Conservation (phyloP, 768 basidiomycete genomes). For the Suillus tomentosus region DNA sequence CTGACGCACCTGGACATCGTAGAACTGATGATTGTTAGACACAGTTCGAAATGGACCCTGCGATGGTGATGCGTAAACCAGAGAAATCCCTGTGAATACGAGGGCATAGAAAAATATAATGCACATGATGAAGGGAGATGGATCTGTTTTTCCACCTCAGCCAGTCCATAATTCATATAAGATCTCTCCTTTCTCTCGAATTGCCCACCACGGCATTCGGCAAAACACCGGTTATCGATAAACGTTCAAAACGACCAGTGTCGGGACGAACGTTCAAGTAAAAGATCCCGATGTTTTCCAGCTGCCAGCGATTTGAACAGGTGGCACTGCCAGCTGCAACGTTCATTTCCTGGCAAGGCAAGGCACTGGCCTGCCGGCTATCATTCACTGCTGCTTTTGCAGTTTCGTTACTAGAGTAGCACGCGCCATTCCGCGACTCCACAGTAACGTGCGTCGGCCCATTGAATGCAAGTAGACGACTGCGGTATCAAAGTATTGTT, state of each 20-base stretch:
- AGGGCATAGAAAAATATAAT: slow-evolving; percentile 15
- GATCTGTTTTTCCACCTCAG: not conserved
- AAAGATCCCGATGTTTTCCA: not conserved
- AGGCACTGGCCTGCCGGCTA: not conserved
- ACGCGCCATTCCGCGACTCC: not conserved
- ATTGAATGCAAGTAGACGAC: not conserved
- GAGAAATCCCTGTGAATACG: slow-evolving; percentile 9
- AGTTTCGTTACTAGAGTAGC: not conserved
- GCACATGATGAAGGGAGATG: not conserved
- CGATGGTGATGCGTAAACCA: slow-evolving; percentile 30
- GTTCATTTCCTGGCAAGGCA: not conserved
- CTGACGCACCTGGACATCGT: slow-evolving; percentile 51
- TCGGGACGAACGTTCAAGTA: slow-evolving; percentile 31
- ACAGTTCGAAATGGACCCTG: slow-evolving; percentile 24
- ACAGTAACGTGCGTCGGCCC: not conserved
- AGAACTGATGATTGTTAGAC: slow-evolving; percentile 32
- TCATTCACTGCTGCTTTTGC: not conserved
- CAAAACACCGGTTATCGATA: slow-evolving; percentile 2
- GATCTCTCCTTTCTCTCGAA: not conserved
- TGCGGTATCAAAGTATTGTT: not conserved
- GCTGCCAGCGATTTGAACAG: not conserved
- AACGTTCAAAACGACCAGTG: slow-evolving; percentile 20
- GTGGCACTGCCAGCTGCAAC: slow-evolving; percentile 2
- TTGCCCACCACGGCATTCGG: not conserved
- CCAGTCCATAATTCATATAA: not conserved